Evolutionary conservation across 73 alveolate species (phyloP), one percentile per base, ranked within the genome.

Genomic region (Paraurostyla sp.): DNA sequence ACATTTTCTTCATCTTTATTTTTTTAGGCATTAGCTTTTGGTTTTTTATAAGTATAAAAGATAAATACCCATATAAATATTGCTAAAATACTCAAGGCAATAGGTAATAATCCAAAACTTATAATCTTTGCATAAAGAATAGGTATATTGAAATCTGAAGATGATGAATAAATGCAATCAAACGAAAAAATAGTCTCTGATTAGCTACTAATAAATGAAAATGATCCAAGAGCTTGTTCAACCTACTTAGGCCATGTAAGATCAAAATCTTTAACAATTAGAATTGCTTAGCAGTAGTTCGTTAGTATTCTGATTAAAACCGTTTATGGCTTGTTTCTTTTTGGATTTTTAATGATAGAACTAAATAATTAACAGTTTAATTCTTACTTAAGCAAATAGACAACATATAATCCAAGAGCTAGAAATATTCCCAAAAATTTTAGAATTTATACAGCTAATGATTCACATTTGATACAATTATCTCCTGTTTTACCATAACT

Each of bases 291-390:
- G 23, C 30, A 69, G 83, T 69, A 69, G 35, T 69, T 69, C 2
- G 83, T 69, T 2, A 69, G 35, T 6, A 69, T 43, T 43, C 83
- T 69, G 22, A 69, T 6, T 25, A 69, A 11, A 23, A 69, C 83
- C 4, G 83, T 40, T 38, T 69, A 69, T n/a, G 83, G 83, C 32
- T 69, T 69, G 38, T 69, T 69, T 40, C 83, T 69, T 22, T 41
- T 38, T n/a, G 59, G 62, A 23, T 6, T 7, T 22, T 27, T 69
- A 7, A 69, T 1, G 41, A 69, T 25, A 18, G 58, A 69, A 36
- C 62, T 69, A 41, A 35, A 23, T n/a, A 62, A 69, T 69, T 6
- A 59, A 29, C 15, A 6, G 9, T 15, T 9, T 59, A n/a, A n/a
- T 54, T 54, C 7, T 43, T 69, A 69, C 65, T 43, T 35, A 1